Percentiles rank a stretch among this genome's conserved stretches.
These are phyloP conservation scores for Penicillium diatomitis DNA, from an alignment of 495 filamentous ascomycete genomes.

Conservation along the genomic window DNA sequence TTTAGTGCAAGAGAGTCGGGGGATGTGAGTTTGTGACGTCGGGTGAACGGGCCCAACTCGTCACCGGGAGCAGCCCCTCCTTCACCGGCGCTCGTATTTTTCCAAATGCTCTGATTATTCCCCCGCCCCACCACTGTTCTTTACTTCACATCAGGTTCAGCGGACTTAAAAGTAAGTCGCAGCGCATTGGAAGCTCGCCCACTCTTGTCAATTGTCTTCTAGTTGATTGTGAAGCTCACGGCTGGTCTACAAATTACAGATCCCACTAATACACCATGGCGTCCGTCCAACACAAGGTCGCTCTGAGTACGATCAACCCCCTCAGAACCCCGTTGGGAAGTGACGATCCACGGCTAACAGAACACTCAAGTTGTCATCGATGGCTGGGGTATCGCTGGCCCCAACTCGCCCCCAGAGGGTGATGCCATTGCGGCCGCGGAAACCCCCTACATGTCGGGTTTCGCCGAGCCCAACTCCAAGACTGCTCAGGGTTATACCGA, in stretches of 20 bases:
- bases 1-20: slow-evolving; percentile 18
- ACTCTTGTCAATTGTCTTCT: no score
- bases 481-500: slow-evolving; percentile 71
- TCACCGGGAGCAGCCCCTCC: slow-evolving; percentile 35
- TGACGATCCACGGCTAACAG: slow-evolving; percentile 11
- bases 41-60: slow-evolving; percentile 26
- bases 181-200: no score
- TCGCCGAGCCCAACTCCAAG: slow-evolving; percentile 51
- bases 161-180: no score
- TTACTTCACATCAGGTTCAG: slow-evolving; percentile 12
- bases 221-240: no score
- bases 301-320: slow-evolving; percentile 60
- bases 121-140: slow-evolving; percentile 12
- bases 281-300: slow-evolving; percentile 82
- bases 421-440: slow-evolving; percentile 91
- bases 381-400: slow-evolving; percentile 87
- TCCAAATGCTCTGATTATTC: slow-evolving; percentile 9
- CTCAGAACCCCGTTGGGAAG: slow-evolving; percentile 3
- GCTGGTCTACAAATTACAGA: slow-evolving; percentile 3
- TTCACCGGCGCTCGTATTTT: slow-evolving; percentile 22
- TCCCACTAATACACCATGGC: slow-evolving; percentile 48
- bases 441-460: slow-evolving; percentile 84
- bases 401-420: slow-evolving; percentile 68
- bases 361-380: slow-evolving; percentile 77
- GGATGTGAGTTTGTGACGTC: slow-evolving; percentile 16